Percentiles rank a stretch among this genome's conserved stretches.
Conservation (phyloP, 106 monocot genomes). For the Dendrobium chrysotoxum region DNA sequence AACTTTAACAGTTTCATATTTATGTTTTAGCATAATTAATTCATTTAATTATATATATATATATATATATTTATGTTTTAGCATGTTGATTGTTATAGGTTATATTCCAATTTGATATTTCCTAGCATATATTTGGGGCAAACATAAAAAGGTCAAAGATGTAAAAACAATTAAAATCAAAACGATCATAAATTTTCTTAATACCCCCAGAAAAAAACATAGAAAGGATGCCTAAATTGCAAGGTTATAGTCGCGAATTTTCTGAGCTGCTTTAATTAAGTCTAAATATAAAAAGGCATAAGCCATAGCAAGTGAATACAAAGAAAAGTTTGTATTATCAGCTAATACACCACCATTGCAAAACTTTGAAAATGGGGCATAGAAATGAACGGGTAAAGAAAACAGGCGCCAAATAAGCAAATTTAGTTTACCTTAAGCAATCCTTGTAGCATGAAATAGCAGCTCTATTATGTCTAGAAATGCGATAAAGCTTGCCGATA, state of each 20-base stretch:
- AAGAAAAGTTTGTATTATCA: not conserved
- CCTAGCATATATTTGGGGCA: not conserved
- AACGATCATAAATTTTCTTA: not conserved
- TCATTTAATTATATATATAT: too few species aligned
- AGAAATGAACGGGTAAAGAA: not conserved
- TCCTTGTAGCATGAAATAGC: slow-evolving; percentile 85
- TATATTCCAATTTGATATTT: not conserved
- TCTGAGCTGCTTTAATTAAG: not conserved
- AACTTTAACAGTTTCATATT: not conserved
- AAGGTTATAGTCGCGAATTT: not conserved
- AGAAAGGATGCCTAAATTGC: not conserved
- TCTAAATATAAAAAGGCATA: not conserved
- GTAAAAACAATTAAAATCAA: slow-evolving; percentile 5
- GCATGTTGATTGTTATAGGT: not conserved
- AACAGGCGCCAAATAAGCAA: not conserved
- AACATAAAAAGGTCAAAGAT: not conserved
- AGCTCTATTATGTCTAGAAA: slow-evolving; percentile 75
- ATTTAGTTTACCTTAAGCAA: slow-evolving; percentile 64
- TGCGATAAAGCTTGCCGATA: slow-evolving; percentile 89
- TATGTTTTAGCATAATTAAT: too few species aligned
- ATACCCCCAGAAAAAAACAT: not conserved
- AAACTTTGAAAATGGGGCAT: not conserved
- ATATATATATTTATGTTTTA: not conserved
- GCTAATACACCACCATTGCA: not conserved
- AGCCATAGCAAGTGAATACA: not conserved